Evolutionary conservation across 2,329 filamentous ascomycete genomes (phyloP), one percentile per base, ranked within the genome.

Genomic region (Magnaporthiopsis rhizophila): DNA sequence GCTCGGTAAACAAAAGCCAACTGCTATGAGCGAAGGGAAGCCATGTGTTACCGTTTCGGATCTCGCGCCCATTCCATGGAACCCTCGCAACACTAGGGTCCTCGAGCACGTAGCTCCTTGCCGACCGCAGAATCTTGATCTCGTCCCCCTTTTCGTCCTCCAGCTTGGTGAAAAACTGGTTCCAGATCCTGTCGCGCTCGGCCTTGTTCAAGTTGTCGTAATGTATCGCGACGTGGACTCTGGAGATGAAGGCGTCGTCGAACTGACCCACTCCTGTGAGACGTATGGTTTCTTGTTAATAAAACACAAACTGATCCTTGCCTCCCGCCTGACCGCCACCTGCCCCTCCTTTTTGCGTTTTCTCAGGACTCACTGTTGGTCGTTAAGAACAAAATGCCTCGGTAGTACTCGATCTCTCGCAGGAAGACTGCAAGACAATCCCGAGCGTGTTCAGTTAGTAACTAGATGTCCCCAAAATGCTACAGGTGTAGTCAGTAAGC

Each of bases 171-270:
- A 65, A 59, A 58, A 67, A 66, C 3, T 62, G 62, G 7, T 36
- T 26, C 66, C 66, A 67, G 5, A 67, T 58, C 4, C 11, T 36
- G 5, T 26, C 28, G 2, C 66, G 60, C 24, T 67, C 28, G 4
- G 62, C 24, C 2, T 53, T 6, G 4, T 36, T 53, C 1, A 67
- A 56, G 2, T 45, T 32, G n/a, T 65, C 66, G 62, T 68, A 69
- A 36, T 65, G 58, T 0, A 69, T 61, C 32, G 45, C 50, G 9
- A 69, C 63, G 57, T 68, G 66, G 50, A 68, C 61, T 8, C 68
- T 65, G 1, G 67, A 68, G 0, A 65, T 66, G 65, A 69, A 67
- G 0, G 76, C 77, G 45, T 76, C 74, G 62, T 79, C 77, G 53
- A 79, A 74, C 3, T 66, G 66, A 4, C 73, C 68, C 26, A 79